Conservation (phyloP, 1,139 yeast species). For the Pichia sp. region DNA sequence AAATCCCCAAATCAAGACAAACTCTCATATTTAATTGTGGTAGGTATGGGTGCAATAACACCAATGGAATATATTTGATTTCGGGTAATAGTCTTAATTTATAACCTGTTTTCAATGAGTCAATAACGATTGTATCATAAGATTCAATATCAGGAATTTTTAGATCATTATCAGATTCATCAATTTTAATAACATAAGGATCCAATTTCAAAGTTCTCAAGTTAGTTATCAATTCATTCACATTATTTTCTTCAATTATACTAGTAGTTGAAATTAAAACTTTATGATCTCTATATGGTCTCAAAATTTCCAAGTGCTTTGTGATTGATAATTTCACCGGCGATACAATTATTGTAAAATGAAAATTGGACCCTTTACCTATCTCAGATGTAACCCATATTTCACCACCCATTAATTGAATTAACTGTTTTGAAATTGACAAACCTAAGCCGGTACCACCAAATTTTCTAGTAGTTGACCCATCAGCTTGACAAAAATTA, state of each 20-base stretch:
- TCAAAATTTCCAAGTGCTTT: constrained; percentile 60
- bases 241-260: constrained; percentile 33
- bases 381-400: constrained; percentile 81
- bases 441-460: constrained; percentile 90
- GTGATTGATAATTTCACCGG: constrained; percentile 63
- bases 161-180: constrained; percentile 41
- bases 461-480: constrained; percentile 83
- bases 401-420: constrained; percentile 86
- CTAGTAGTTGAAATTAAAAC: constrained; percentile 64
- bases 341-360: constrained; percentile 69
- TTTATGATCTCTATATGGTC: constrained; percentile 67
- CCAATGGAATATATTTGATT: constrained; percentile 77
- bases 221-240: constrained; percentile 39
- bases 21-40: constrained; percentile 76
- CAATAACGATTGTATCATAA: constrained; percentile 77
- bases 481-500: constrained; percentile 89
- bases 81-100: constrained; percentile 61
- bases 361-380: constrained; percentile 78
- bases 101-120: constrained; percentile 68
- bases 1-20: constrained; percentile 79
- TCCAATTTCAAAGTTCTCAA: constrained; percentile 40
- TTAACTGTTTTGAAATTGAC: constrained; percentile 78
- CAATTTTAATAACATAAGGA: constrained; percentile 28
- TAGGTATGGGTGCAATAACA: constrained; percentile 65
- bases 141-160: constrained; percentile 48